Percentiles rank a stretch among this genome's conserved stretches.
These are phyloP conservation scores for Diospyros lotus DNA, from an alignment of 148 eudicot genomes.

Conservation along the genomic window DNA sequence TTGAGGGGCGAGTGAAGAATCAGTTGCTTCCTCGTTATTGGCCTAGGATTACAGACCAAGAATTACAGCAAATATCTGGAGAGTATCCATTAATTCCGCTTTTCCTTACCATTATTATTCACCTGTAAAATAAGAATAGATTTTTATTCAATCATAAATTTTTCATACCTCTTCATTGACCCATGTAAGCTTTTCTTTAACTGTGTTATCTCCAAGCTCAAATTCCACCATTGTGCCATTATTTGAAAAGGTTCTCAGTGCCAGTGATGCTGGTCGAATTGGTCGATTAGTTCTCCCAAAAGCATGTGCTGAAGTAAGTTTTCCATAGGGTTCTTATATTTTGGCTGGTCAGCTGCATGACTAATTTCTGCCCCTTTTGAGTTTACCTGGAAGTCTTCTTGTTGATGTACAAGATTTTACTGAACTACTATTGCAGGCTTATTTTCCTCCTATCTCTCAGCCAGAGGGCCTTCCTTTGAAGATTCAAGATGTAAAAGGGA, in stretches of 20 bases:
- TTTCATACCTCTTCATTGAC: conserved; percentile 8
- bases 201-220: conserved; percentile 44
- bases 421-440: conserved; percentile 56
- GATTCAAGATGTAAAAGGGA: conserved; percentile 95
- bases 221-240: conserved; percentile 86
- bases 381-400: neutral
- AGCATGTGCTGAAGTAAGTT: conserved; percentile 99
- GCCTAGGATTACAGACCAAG: conserved; percentile 98
- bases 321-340: conserved; percentile 4
- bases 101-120: neutral
- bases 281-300: conserved; percentile 99
- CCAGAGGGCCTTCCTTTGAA: conserved; percentile 93
- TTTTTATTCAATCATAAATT: neutral
- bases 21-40: conserved; percentile 98
- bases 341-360: conserved; percentile 1
- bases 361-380: neutral
- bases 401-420: neutral
- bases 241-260: conserved; percentile 96
- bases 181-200: conserved; percentile 39
- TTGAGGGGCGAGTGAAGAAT: conserved; percentile 82
- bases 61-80: conserved; percentile 94
- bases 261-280: conserved; percentile 98
- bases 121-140: neutral
- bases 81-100: conserved; percentile 67
- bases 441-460: conserved; percentile 95